phyloP scores from a whole-genome alignment of 1,284 basidiomycete genomes.

The Ganoderma sinense region DNA sequence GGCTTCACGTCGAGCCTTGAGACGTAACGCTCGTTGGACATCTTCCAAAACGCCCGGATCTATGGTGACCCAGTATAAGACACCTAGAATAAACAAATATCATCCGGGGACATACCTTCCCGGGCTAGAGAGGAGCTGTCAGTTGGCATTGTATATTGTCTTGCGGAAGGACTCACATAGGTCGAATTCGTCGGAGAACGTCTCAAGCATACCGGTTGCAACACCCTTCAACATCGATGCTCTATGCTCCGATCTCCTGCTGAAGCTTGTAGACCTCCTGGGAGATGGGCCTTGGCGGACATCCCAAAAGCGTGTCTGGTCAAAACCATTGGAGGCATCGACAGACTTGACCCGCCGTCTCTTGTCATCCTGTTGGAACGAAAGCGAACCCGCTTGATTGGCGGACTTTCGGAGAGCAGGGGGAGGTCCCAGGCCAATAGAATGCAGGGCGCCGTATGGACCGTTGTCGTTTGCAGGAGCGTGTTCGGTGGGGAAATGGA shows the following conservation, averaged over 20 bases:
- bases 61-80: constrained; percentile 38
- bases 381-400: constrained; percentile 22
- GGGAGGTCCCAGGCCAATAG: constrained; percentile 40
- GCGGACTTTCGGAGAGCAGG: constrained; percentile 31
- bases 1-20: constrained; percentile 76
- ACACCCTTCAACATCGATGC: constrained; percentile 24
- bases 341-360: constrained; percentile 42
- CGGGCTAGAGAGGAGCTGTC: constrained; percentile 53
- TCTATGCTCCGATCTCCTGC: constrained; percentile 26
- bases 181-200: constrained; percentile 77
- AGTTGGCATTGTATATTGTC: neutral
- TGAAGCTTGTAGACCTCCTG: constrained; percentile 28
- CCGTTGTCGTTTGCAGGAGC: constrained; percentile 23
- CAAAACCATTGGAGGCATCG: constrained; percentile 27
- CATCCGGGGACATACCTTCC: constrained; percentile 57
- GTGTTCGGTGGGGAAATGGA: constrained; percentile 39
- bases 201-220: constrained; percentile 32
- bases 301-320: constrained; percentile 25
- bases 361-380: constrained; percentile 31
- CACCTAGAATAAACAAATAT: constrained; percentile 5
- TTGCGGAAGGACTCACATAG: constrained; percentile 55
- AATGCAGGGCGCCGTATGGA: constrained; percentile 23
- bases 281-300: constrained; percentile 19
- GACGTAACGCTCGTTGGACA: constrained; percentile 72
- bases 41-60: constrained; percentile 79